A percentile compares a stretch with the other conserved stretches of the same genome.
Conservation (phyloP, 2,329 filamentous ascomycete species). For the Thelonectria olida region DNA sequence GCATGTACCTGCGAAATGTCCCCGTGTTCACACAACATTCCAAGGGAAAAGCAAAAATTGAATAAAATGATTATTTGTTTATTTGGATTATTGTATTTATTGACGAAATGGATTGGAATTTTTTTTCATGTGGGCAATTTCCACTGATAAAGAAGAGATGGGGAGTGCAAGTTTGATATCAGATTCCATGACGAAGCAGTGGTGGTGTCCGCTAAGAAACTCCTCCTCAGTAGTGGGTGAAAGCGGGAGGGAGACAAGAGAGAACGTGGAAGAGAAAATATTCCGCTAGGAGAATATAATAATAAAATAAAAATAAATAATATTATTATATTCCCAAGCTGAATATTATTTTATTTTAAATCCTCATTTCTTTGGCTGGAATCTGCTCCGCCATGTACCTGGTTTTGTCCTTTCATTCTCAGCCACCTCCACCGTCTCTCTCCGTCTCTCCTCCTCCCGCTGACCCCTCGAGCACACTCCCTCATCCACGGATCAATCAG, state of each 20-base stretch:
- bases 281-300: neutral
- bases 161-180: too few relatives aligned
- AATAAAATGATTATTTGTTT: neutral
- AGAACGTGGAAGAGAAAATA: neutral
- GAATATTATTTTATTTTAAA: slow-evolving; percentile 1
- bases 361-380: neutral
- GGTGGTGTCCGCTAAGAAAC: too few relatives aligned
- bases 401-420: neutral
- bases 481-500: too few relatives aligned
- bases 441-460: neutral
- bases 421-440: slow-evolving; percentile 12
- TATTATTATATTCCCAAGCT: neutral
- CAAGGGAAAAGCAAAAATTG: neutral
- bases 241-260: neutral
- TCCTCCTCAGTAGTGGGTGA: neutral
- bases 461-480: neutral
- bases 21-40: too few relatives aligned
- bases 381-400: neutral
- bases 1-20: too few relatives aligned
- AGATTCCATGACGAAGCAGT: too few relatives aligned
- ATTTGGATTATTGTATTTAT: too few relatives aligned
- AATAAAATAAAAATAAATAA: slow-evolving; percentile 1
- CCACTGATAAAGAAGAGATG: too few relatives aligned
- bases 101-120: too few relatives aligned
- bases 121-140: too few relatives aligned